A percentile compares a stretch with the other conserved stretches of the same genome.
Evolutionary conservation across 2,329 filamentous ascomycete genomes (phyloP).

Genomic region (Fusarium kyushuense): DNA sequence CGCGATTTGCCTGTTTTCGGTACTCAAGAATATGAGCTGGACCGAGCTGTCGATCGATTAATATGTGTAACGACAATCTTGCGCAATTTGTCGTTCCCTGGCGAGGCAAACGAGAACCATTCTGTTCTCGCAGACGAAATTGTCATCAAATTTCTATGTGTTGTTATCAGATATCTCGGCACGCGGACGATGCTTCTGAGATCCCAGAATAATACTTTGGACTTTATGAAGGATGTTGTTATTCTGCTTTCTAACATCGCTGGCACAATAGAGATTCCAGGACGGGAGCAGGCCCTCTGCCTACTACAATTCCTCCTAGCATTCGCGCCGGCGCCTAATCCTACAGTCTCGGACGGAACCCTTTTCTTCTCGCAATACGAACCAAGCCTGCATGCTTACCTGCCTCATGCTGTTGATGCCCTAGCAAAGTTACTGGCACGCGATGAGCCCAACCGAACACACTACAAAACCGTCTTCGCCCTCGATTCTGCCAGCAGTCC

Average conservation of each 20-base stretch:
- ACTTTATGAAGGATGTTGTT: constrained; percentile 97
- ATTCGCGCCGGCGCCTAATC: constrained; percentile 84
- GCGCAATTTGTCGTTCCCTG: constrained; percentile 89
- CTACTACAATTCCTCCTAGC: constrained; percentile 89
- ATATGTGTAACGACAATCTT: constrained; percentile 93
- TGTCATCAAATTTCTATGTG: constrained; percentile 86
- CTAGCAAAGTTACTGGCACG: constrained; percentile 91
- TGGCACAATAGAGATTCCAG: constrained; percentile 81
- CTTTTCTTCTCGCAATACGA: constrained; percentile 86
- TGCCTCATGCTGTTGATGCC: constrained; percentile 89
- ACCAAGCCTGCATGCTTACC: constrained; percentile 84
- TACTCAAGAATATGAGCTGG: constrained; percentile 81
- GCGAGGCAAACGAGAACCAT: constrained; percentile 73
- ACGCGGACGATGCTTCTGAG: constrained; percentile 89
- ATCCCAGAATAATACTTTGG: constrained; percentile 84
- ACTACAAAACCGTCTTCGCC: constrained; percentile 85
- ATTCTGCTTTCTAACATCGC: constrained; percentile 91
- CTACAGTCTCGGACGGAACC: constrained; percentile 66
- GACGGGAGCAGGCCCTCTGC: constrained; percentile 87
- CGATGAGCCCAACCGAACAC: constrained; percentile 90
- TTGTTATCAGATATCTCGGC: constrained; percentile 86
- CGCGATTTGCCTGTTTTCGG: constrained; percentile 81
- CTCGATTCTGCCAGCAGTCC: constrained; percentile 73
- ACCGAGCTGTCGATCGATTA: constrained; percentile 86
- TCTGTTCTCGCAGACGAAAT: constrained; percentile 77